Base-by-base conservation (phyloP, 176 grass and related monocot genomes). In the Oryza coarctata region DNA sequence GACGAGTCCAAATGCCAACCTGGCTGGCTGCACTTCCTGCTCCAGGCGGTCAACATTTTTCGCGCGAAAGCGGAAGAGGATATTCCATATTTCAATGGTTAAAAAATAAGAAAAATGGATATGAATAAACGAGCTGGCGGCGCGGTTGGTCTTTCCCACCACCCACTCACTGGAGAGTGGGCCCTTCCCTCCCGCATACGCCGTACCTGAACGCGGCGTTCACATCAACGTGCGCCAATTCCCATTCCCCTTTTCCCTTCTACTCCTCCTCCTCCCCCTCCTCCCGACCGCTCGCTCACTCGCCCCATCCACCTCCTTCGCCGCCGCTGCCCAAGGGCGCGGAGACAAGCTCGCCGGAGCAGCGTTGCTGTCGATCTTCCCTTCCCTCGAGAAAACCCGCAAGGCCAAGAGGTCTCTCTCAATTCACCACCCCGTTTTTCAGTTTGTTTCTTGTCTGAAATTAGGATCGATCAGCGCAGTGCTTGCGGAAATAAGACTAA, bases 181-280 rank as follows among this genome's bases (percentile, higher is more conserved):
- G 79, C 67, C 78, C 31, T 52, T 33, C 32, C 30, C 30, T 23
- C 11, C 23, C 67, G 9, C 28, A 2, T 12, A 67, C 68, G 30
- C n/a, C 3, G 5, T 14, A n/a, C 12, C 12, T 68, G 77, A 70
- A 75, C 71, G 78, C 86, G 44, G 78, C 86, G 44, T 13, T 32
- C 40, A 29, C 11, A 0, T 29, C 7, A 14, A 77, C 73, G 82
- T 84, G 83, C 74, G 74, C 75, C 55, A 79, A 64, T 72, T 71
- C 50, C 5, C 50, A 1, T 10, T 39, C 9, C 6, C 57, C 22
- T 66, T 63, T 70, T 55, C 47, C 11, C 63, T 72, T 45, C 36
- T 58, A 26, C 43, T 70, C 2, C 49, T 31, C 55, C 30, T 65
- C 9, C 58, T 7, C 38, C 32, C 27, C 35, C 6, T 36, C 35